These are phyloP conservation scores for Dendrostoma leiphaemia DNA, from an alignment of 2,329 filamentous ascomycete genomes.

Conservation along the genomic window DNA sequence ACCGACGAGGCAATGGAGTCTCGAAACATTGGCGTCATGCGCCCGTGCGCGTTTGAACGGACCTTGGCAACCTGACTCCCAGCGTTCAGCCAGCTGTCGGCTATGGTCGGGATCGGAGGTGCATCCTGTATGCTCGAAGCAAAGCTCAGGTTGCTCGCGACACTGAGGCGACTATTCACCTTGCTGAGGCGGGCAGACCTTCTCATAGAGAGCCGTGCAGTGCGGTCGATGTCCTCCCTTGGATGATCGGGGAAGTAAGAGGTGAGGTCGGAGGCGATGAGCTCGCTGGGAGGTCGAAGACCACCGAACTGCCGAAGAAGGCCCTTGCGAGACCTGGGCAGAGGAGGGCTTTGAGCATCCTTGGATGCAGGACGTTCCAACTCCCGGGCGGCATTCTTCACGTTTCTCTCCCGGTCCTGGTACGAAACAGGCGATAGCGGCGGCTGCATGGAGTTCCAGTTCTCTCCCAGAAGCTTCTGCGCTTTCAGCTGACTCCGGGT, in stretches of 20 bases:
- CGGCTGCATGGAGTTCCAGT: conserved; percentile 77
- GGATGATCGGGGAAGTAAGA: conserved; percentile 97
- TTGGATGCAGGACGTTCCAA: conserved; percentile 54
- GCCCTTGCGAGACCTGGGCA: conserved; percentile 44
- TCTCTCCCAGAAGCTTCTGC: conserved; percentile 84
- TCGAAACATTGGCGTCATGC: conserved; percentile 64
- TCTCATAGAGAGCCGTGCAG: conserved; percentile 87
- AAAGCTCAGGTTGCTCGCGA: conserved; percentile 89
- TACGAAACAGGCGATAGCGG: conserved; percentile 80
- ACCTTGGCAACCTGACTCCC: conserved; percentile 52
- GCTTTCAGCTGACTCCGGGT: conserved; percentile 83
- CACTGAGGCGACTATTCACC: conserved; percentile 88
- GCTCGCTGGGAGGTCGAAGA: conserved; percentile 87
- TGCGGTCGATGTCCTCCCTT: conserved; percentile 91
- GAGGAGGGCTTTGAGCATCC: conserved; percentile 41
- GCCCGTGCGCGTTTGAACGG: conserved; percentile 40
- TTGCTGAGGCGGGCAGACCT: conserved; percentile 88
- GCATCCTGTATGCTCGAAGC: conserved; percentile 91
- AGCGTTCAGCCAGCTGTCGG: conserved; percentile 82
- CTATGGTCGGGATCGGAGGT: conserved; percentile 92
- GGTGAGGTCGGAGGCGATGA: conserved; percentile 93
- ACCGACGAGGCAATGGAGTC: conserved; percentile 89
- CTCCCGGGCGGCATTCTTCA: conserved; percentile 57
- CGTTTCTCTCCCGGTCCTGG: conserved; percentile 67
- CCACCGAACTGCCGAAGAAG: conserved; percentile 83